Evolutionary conservation across 2,329 filamentous ascomycete species (phyloP).

Genomic region (Rachicladosporium sp.): DNA sequence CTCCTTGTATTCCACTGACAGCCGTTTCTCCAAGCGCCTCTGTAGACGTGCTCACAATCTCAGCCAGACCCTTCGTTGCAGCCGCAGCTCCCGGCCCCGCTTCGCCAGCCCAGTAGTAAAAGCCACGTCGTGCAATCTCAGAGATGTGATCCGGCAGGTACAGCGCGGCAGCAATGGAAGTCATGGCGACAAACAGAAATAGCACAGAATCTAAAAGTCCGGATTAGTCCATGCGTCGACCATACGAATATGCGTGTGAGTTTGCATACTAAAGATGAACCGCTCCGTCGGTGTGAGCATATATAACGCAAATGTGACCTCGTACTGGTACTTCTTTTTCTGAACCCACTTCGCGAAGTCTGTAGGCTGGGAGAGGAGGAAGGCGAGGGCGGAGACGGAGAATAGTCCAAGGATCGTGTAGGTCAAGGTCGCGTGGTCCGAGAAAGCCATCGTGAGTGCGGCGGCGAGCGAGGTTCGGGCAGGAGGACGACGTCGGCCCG

Average conservation of each 20-base stretch:
- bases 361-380: slow-evolving; percentile 36
- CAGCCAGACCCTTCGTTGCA: no score
- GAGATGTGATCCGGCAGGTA: slow-evolving; percentile 89
- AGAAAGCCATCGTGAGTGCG: slow-evolving; percentile 2
- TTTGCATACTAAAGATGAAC: slow-evolving; percentile 79
- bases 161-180: slow-evolving; percentile 73
- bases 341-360: slow-evolving; percentile 70
- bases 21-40: no score
- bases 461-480: background rate
- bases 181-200: slow-evolving; percentile 78
- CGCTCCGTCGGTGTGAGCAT: slow-evolving; percentile 96
- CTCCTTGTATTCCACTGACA: no score
- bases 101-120: slow-evolving; percentile 91
- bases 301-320: slow-evolving; percentile 92
- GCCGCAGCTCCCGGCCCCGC: slow-evolving; percentile 2
- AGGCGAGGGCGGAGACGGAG: slow-evolving; percentile 24
- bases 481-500: no score
- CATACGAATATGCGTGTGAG: no score
- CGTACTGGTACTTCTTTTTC: slow-evolving; percentile 95
- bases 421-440: slow-evolving; percentile 6
- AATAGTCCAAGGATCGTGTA: slow-evolving; percentile 24
- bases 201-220: slow-evolving; percentile 62
- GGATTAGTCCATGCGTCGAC: no score
- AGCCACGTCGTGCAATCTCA: slow-evolving; percentile 70
- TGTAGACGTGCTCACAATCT: no score